Evolutionary conservation across 805 yeast species (phyloP).

Genomic region (Starmerella bacillaris): DNA sequence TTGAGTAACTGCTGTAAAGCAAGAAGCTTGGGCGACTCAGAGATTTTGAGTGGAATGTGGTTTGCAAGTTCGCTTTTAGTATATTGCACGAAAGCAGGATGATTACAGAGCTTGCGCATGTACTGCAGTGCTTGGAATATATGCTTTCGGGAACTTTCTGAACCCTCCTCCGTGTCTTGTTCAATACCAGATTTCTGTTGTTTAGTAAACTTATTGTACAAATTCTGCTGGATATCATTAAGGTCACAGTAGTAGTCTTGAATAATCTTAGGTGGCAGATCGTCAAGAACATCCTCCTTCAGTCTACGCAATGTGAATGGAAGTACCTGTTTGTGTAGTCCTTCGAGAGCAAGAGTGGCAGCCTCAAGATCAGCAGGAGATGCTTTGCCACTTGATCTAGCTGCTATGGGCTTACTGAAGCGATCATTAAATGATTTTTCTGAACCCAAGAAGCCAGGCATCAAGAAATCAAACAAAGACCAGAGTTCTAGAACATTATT

Average conservation of each 20-base stretch:
- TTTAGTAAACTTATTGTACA: constrained; percentile 76
- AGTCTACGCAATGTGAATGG: constrained; percentile 92
- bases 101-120: constrained; percentile 92
- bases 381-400: constrained; percentile 65
- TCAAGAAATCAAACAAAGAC: constrained; percentile 91
- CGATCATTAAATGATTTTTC: constrained; percentile 86
- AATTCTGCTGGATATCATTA: constrained; percentile 70
- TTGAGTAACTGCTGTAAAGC: constrained; percentile 63
- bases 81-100: constrained; percentile 76
- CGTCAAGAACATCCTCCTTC: constrained; percentile 89
- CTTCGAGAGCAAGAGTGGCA: constrained; percentile 89
- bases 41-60: constrained; percentile 48
- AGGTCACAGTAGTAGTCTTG: constrained; percentile 96
- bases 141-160: constrained; percentile 53
- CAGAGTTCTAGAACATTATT: constrained; percentile 90
- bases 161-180: constrained; percentile 9
- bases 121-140: constrained; percentile 94
- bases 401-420: constrained; percentile 95
- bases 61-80: constrained; percentile 49
- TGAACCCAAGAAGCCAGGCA: constrained; percentile 97
- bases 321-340: constrained; percentile 85
- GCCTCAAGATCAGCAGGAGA: constrained; percentile 89
- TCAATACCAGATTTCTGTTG: constrained; percentile 57
- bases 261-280: constrained; percentile 92
- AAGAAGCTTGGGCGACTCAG: constrained; percentile 75